Percentiles rank a stretch among this genome's conserved stretches.
phyloP scores from a whole-genome alignment of 1,284 basidiomycete species.

The Microbotryum scabiosae region DNA sequence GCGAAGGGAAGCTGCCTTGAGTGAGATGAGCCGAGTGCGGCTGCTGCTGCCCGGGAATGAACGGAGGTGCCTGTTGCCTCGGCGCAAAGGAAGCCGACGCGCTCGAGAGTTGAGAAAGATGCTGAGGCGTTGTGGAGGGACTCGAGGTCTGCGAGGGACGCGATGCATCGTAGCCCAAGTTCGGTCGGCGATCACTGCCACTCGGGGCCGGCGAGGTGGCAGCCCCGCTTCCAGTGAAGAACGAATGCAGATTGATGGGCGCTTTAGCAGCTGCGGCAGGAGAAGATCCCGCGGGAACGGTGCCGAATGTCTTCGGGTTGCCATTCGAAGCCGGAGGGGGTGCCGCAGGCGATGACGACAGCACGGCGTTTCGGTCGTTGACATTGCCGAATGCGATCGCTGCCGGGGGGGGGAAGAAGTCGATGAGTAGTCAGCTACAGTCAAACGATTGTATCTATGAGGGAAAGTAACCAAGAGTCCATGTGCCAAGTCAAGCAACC shows the following conservation, averaged over 20 bases:
- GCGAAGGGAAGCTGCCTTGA: slow-evolving; percentile 14
- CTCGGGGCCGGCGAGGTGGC: slow-evolving; percentile 8
- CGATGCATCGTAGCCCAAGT: slow-evolving; percentile 19
- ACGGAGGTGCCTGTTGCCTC: slow-evolving; percentile 21
- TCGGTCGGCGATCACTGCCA: slow-evolving; percentile 18
- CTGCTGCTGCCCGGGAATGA: slow-evolving; percentile 25
- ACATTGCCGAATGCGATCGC: slow-evolving; percentile 43
- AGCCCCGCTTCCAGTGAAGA: slow-evolving; percentile 20
- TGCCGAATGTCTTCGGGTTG: slow-evolving; percentile 39
- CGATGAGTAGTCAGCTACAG: background rate
- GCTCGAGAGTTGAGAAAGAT: slow-evolving; percentile 19
- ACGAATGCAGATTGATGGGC: slow-evolving; percentile 22
- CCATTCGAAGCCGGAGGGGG: slow-evolving; percentile 37
- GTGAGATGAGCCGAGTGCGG: background rate
- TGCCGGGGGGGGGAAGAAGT: background rate
- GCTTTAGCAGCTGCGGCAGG: slow-evolving; percentile 8
- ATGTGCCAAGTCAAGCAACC: slow-evolving; percentile 4
- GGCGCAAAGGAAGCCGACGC: slow-evolving; percentile 21
- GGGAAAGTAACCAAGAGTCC: slow-evolving; percentile 3
- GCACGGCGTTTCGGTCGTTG: slow-evolving; percentile 39
- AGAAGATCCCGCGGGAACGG: slow-evolving; percentile 12
- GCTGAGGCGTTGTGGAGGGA: slow-evolving; percentile 14
- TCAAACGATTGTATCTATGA: background rate
- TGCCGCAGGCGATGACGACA: slow-evolving; percentile 42
- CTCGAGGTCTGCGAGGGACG: slow-evolving; percentile 17